phyloP scores from a whole-genome alignment of 768 basidiomycete genomes.

The Kwoniella bestiolae region DNA sequence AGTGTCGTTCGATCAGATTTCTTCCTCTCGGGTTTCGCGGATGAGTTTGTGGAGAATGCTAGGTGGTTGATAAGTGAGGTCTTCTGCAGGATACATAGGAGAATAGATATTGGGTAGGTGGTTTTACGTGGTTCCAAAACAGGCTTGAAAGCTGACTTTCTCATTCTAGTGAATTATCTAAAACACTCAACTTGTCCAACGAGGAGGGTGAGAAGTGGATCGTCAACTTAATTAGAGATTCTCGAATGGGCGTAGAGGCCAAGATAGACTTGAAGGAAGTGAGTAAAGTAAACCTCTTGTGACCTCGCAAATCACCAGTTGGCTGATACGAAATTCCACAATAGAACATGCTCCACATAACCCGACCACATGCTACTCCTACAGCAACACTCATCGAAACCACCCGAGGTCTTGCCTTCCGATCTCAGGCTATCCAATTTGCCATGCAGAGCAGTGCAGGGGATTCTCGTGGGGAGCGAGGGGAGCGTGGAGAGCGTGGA shows the following conservation, averaged over 20 bases:
- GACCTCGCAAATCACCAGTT: neutral
- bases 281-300: slow-evolving; percentile 26
- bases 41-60: slow-evolving; percentile 95
- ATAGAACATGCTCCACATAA: slow-evolving; percentile 97
- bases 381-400: slow-evolving; percentile 96
- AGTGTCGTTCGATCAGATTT: slow-evolving; percentile 87
- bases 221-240: slow-evolving; percentile 97
- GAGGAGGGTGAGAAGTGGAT: slow-evolving; percentile 99
- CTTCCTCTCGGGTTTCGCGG: slow-evolving; percentile 86
- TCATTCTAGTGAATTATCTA: slow-evolving; percentile 77
- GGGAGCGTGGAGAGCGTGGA: slow-evolving; percentile 31
- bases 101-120: slow-evolving; percentile 60
- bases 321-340: slow-evolving; percentile 52
- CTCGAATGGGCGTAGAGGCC: slow-evolving; percentile 92
- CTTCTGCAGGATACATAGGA: slow-evolving; percentile 93
- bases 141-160: neutral
- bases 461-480: slow-evolving; percentile 33
- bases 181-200: slow-evolving; percentile 85
- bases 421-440: slow-evolving; percentile 85
- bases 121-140: neutral
- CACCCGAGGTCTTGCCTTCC: slow-evolving; percentile 85
- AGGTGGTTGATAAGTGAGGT: slow-evolving; percentile 95
- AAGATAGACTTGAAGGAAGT: slow-evolving; percentile 98
- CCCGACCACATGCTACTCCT: slow-evolving; percentile 82
- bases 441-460: slow-evolving; percentile 63